A percentile compares a stretch with the other conserved stretches of the same genome.
These are phyloP conservation scores for Xerocomus nothofagi DNA, from an alignment of 1,284 basidiomycete species.

Conservation along the genomic window DNA sequence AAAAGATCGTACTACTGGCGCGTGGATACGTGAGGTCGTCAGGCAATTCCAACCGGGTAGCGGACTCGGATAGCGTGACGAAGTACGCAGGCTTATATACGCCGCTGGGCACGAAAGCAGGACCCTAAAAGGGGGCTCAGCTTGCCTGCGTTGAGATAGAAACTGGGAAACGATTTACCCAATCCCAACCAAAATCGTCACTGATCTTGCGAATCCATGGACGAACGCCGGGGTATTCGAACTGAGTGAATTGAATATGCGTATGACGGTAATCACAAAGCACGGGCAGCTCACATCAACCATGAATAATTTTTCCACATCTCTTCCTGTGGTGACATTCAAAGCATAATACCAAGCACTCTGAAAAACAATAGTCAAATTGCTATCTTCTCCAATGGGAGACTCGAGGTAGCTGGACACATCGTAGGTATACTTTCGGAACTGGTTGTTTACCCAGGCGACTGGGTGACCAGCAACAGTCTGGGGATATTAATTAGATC, in stretches of 20 bases:
- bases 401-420: slow-evolving; percentile 43
- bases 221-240: slow-evolving; percentile 50
- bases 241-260: slow-evolving; percentile 32
- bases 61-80: slow-evolving; percentile 40
- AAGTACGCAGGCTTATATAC: slow-evolving; percentile 55
- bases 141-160: neutral
- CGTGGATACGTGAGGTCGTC: slow-evolving; percentile 23
- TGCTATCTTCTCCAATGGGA: slow-evolving; percentile 35
- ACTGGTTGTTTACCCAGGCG: slow-evolving; percentile 59
- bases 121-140: slow-evolving; percentile 40
- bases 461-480: slow-evolving; percentile 51
- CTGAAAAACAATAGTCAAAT: slow-evolving; percentile 53
- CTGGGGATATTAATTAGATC: slow-evolving; percentile 28
- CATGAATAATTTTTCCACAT: slow-evolving; percentile 43
- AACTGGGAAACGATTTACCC: slow-evolving; percentile 37
- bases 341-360: slow-evolving; percentile 54
- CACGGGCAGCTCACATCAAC: slow-evolving; percentile 11
- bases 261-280: neutral
- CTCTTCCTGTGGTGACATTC: slow-evolving; percentile 50
- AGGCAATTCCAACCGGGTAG: slow-evolving; percentile 12
- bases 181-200: slow-evolving; percentile 63
- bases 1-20: slow-evolving; percentile 39
- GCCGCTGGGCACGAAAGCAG: slow-evolving; percentile 56
- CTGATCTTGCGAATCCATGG: slow-evolving; percentile 52
- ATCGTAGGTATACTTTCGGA: slow-evolving; percentile 56